Conservation (phyloP, 257 asterid genomes). For the Lycium barbarum region DNA sequence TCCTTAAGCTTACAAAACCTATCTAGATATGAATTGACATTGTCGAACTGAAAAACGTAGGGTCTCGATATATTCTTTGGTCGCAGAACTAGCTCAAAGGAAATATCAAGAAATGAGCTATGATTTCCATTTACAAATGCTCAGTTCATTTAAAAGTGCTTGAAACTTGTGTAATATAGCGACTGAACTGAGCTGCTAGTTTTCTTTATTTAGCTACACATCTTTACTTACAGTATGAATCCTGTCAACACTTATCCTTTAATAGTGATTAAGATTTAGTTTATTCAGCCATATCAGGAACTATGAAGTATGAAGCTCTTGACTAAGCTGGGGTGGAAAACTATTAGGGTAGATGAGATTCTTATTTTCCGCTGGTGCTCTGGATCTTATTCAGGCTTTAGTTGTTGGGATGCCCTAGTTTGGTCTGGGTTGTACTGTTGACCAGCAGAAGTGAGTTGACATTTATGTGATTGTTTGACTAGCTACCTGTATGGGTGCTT, state of each 20-base stretch:
- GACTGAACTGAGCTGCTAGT: not conserved
- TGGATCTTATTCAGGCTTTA: slow-evolving; percentile 12
- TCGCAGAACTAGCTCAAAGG: not conserved
- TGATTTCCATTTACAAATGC: not conserved
- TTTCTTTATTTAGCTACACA: not conserved
- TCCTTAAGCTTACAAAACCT: not conserved
- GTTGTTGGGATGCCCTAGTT: not conserved
- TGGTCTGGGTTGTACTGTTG: not conserved
- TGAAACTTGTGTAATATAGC: not conserved
- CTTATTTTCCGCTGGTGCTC: not conserved
- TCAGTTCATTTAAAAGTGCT: not conserved
- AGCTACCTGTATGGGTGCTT: not conserved
- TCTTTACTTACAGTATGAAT: not conserved
- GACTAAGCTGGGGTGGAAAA: not conserved
- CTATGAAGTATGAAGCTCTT: not conserved
- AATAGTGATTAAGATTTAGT: not conserved
- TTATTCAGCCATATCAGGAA: not conserved
- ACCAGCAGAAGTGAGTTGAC: not conserved
- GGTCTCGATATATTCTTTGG: not conserved
- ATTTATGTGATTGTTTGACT: not conserved
- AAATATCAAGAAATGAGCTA: not conserved
- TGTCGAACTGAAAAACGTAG: not conserved
- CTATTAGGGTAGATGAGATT: not conserved
- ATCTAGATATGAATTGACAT: not conserved
- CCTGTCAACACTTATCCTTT: not conserved